Percentiles rank a stretch among this genome's conserved stretches.
Conservation (phyloP, 805 yeast species). For the Candida chauliodis region DNA sequence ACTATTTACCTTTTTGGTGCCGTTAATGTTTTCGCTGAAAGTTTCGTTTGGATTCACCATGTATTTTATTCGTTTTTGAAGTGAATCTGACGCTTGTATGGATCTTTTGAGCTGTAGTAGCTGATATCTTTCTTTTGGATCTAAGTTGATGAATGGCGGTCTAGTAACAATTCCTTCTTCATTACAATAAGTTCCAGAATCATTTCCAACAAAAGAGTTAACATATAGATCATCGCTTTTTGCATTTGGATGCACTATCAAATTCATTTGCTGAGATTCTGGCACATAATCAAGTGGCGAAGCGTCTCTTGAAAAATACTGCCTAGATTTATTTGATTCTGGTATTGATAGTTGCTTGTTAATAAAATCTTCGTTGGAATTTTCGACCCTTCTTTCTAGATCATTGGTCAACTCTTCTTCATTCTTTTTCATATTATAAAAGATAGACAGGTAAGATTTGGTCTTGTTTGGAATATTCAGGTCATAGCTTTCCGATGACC, state of each 20-base stretch:
- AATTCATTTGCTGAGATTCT: background rate
- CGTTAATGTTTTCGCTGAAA: constrained; percentile 12
- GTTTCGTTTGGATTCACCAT: constrained; percentile 42
- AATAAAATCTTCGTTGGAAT: background rate
- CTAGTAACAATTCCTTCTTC: constrained; percentile 36
- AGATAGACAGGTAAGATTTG: constrained; percentile 17
- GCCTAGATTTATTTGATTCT: background rate
- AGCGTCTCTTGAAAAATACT: background rate
- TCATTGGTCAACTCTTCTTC: constrained; percentile 21
- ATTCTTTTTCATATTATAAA: constrained; percentile 14
- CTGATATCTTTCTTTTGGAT: constrained; percentile 41
- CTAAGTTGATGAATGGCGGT: constrained; percentile 43
- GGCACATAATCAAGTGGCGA: constrained; percentile 4
- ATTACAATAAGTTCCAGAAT: constrained; percentile 33
- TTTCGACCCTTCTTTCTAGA: constrained; percentile 22
- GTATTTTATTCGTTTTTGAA: constrained; percentile 32
- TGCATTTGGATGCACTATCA: background rate
- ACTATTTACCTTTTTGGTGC: constrained; percentile 32
- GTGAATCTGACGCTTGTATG: constrained; percentile 31
- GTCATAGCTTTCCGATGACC: constrained; percentile 19
- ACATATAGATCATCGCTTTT: background rate
- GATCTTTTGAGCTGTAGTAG: constrained; percentile 37
- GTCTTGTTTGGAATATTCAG: constrained; percentile 11
- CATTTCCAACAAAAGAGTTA: constrained; percentile 23
- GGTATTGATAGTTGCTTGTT: background rate